A percentile compares a stretch with the other conserved stretches of the same genome.
These are phyloP conservation scores for Calonectria naviculata DNA, from an alignment of 2,329 filamentous ascomycete species.

Conservation along the genomic window DNA sequence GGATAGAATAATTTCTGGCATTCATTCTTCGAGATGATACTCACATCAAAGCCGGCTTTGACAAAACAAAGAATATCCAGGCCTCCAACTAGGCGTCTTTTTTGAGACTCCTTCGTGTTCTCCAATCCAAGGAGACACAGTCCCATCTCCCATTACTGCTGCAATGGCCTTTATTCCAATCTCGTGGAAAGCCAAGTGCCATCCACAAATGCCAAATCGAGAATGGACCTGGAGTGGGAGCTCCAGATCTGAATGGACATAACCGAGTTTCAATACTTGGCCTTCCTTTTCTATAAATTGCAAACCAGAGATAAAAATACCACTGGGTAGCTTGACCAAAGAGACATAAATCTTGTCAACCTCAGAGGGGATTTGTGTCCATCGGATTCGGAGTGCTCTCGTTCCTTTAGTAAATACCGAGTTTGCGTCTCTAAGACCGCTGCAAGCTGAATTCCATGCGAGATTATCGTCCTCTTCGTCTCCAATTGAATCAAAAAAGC, in stretches of 20 bases:
- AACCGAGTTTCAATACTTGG: not conserved
- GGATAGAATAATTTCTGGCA: too few relatives aligned
- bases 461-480: too few relatives aligned
- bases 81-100: not conserved
- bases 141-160: not conserved
- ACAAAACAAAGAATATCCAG: not conserved
- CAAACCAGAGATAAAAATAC: not conserved
- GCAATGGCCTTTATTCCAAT: not conserved
- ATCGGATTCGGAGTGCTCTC: not conserved
- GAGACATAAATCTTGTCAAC: not conserved
- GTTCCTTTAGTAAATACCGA: too few relatives aligned
- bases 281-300: not conserved
- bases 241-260: not conserved
- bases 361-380: not conserved
- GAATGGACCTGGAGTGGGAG: not conserved
- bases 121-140: not conserved
- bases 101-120: not conserved
- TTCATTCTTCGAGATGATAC: too few relatives aligned
- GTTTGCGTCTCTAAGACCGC: too few relatives aligned
- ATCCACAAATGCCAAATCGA: not conserved
- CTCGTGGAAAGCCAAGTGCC: not conserved
- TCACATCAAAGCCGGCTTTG: not conserved
- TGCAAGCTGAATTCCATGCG: too few relatives aligned
- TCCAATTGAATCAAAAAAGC: too few relatives aligned
- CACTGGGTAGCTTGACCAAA: not conserved